These are phyloP conservation scores for Saposhnikovia divaricata DNA, from an alignment of 129 eudicot species.

Conservation along the genomic window DNA sequence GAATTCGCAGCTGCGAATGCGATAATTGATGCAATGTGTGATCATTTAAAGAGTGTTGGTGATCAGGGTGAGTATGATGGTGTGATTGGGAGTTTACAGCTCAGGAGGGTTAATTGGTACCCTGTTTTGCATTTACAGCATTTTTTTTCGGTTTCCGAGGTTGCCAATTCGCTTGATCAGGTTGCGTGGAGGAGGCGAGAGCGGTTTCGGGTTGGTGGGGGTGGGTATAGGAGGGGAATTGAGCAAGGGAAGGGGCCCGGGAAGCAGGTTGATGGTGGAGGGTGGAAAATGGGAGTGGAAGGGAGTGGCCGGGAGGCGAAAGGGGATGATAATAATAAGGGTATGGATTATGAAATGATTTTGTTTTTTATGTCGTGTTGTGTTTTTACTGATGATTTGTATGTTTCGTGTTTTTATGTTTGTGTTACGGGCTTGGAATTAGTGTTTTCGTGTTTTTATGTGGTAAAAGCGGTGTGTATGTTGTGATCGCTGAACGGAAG, in stretches of 20 bases:
- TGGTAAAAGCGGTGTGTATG: too few relatives aligned
- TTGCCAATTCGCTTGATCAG: conserved; percentile 46
- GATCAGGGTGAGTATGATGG: conserved; percentile 69
- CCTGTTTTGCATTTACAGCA: conserved; percentile 83
- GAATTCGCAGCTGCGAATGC: conserved; percentile 92
- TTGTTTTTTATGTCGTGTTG: neutral
- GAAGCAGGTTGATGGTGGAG: conserved; percentile 19
- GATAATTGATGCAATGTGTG: conserved; percentile 72
- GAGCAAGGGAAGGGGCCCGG: conserved; percentile 39
- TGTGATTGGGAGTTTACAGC: conserved; percentile 60
- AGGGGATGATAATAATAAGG: conserved; percentile 30
- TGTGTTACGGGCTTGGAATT: neutral
- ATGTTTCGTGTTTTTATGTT: neutral
- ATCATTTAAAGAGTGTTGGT: conserved; percentile 48
- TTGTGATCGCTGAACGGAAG: neutral
- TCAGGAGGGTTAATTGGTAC: conserved; percentile 75
- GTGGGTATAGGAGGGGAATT: conserved; percentile 12
- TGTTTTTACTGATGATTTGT: neutral
- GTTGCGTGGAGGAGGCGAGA: conserved; percentile 41
- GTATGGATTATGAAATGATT: conserved; percentile 10
- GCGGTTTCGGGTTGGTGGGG: conserved; percentile 16
- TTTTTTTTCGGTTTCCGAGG: conserved; percentile 67
- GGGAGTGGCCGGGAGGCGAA: conserved; percentile 7
- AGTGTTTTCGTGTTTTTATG: neutral
- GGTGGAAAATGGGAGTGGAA: conserved; percentile 23